phyloP scores from a whole-genome alignment of 805 yeast species.

The Hyphopichia homilentoma region DNA sequence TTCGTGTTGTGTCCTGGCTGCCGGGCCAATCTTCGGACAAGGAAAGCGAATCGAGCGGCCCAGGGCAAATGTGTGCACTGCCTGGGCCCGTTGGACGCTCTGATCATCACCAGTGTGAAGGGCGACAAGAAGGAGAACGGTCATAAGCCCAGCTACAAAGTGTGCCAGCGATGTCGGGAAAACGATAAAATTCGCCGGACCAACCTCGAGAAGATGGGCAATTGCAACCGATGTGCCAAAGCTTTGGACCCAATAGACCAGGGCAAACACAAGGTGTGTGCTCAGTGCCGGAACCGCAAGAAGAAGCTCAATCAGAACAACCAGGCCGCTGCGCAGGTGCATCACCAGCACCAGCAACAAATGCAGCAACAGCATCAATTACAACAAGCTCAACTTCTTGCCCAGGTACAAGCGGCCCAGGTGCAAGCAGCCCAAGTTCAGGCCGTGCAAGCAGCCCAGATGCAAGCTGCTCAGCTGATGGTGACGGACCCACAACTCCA shows the following conservation, averaged over 20 bases:
- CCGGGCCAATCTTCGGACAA: conserved; percentile 48
- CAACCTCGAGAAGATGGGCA: conserved; percentile 53
- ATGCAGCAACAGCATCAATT: conserved; percentile 6
- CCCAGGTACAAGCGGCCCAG: conserved; percentile 5
- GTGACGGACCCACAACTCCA: not conserved
- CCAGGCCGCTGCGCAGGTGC: conserved; percentile 2
- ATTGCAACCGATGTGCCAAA: conserved; percentile 61
- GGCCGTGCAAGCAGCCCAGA: conserved; percentile 1
- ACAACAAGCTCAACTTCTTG: conserved; percentile 10
- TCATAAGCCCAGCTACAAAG: conserved; percentile 42
- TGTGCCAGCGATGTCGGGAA: conserved; percentile 61
- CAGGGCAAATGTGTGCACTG: conserved; percentile 70
- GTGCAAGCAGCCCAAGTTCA: conserved; percentile 1
- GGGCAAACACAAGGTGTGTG: conserved; percentile 56
- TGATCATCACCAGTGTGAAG: conserved; percentile 29
- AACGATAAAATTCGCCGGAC: conserved; percentile 58
- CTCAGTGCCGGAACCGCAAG: conserved; percentile 50
- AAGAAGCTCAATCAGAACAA: conserved; percentile 28
- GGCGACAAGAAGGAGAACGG: conserved; percentile 9
- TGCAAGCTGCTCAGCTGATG: too few relatives aligned
- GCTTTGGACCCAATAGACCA: conserved; percentile 42
- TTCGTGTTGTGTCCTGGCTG: conserved; percentile 62
- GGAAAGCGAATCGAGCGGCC: conserved; percentile 57
- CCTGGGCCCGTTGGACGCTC: conserved; percentile 49
- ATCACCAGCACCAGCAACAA: conserved; percentile 6